These are phyloP conservation scores for Acer yangbiense DNA, from an alignment of 345 rosid genomes.

Conservation along the genomic window DNA sequence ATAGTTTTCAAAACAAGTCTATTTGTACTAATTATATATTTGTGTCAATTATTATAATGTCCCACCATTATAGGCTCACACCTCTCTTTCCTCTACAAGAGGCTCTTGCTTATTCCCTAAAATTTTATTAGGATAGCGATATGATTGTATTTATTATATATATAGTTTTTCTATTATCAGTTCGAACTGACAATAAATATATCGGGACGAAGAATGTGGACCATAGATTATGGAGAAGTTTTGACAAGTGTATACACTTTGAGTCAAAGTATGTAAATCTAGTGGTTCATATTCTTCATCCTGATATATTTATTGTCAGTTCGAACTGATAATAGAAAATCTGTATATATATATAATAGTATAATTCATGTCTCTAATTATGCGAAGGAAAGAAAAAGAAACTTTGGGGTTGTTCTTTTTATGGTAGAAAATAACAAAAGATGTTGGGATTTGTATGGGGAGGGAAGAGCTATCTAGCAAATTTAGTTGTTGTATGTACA, in stretches of 20 bases:
- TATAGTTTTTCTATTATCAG: too few relatives aligned
- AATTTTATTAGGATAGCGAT: conserved; percentile 15
- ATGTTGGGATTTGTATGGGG: conserved; percentile 14
- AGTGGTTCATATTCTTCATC: too few relatives aligned
- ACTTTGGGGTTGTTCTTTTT: neutral
- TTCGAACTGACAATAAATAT: too few relatives aligned
- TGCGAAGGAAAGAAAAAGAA: neutral
- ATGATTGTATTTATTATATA: neutral
- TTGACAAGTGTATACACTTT: too few relatives aligned
- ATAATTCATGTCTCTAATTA: neutral
- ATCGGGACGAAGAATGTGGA: too few relatives aligned
- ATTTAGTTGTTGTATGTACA: conserved; percentile 11
- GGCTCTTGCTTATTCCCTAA: conserved; percentile 13
- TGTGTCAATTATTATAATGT: conserved; percentile 24
- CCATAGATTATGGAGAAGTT: too few relatives aligned
- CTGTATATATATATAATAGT: neutral
- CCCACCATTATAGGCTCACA: conserved; percentile 32
- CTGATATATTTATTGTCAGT: too few relatives aligned
- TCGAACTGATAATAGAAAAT: too few relatives aligned
- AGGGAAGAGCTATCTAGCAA: neutral
- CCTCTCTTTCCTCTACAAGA: neutral
- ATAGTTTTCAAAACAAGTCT: neutral
- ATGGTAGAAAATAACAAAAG: conserved; percentile 13
- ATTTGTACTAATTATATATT: neutral
- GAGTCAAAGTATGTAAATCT: too few relatives aligned